phyloP scores from a whole-genome alignment of 768 basidiomycete species.

The Phylloporus arenicola region DNA sequence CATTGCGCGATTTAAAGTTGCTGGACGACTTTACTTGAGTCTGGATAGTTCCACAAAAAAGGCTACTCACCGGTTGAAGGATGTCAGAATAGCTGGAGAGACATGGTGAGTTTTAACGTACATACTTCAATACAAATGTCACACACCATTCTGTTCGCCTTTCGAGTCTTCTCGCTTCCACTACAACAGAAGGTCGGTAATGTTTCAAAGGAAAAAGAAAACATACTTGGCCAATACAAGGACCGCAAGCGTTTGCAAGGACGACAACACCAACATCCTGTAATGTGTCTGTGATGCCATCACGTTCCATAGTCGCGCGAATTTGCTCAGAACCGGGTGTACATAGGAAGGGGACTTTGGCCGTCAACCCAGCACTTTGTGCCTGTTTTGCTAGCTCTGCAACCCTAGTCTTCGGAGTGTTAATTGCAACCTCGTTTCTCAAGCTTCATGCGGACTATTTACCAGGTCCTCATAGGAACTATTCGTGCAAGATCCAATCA shows the following conservation, averaged over 20 bases:
- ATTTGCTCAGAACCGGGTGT: conserved; percentile 95
- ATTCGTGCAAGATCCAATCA: conserved; percentile 99
- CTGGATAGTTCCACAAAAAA: neutral
- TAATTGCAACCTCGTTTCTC: neutral
- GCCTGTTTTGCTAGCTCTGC: conserved; percentile 91
- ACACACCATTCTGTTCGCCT: conserved; percentile 83
- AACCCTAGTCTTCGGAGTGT: conserved; percentile 66
- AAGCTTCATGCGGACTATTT: conserved; percentile 5
- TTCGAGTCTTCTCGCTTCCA: conserved; percentile 92
- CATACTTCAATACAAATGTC: neutral
- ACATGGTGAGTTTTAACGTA: conserved; percentile 1
- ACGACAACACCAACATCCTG: conserved; percentile 91
- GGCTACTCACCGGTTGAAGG: conserved; percentile 77
- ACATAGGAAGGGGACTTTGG: conserved; percentile 82
- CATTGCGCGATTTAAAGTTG: conserved; percentile 93
- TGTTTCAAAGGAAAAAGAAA: neutral
- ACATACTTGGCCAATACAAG: conserved; percentile 90
- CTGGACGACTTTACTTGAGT: conserved; percentile 24
- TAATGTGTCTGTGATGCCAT: conserved; percentile 74
- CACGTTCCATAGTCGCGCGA: conserved; percentile 94
- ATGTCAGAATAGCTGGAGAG: conserved; percentile 80
- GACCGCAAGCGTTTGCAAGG: conserved; percentile 96
- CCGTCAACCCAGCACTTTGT: conserved; percentile 69
- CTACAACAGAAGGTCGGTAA: conserved; percentile 31
- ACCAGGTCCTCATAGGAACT: conserved; percentile 98